These are phyloP conservation scores for Serendipita sp. DNA, from an alignment of 1,284 basidiomycete species.

Conservation along the genomic window DNA sequence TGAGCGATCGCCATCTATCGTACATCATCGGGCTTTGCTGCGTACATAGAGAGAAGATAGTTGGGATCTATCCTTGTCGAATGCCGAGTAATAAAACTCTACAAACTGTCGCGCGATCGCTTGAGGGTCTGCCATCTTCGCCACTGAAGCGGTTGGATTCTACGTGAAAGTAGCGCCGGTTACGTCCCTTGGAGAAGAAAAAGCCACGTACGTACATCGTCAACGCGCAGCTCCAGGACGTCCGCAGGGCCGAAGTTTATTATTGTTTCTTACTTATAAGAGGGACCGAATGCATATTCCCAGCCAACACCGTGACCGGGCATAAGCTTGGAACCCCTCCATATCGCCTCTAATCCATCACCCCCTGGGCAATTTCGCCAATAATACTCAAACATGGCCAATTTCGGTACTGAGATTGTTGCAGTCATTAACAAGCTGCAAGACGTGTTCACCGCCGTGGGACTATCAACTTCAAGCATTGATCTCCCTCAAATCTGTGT, in stretches of 20 bases:
- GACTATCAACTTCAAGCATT: slow-evolving; percentile 57
- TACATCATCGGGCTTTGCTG: slow-evolving; percentile 14
- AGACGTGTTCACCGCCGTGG: slow-evolving; percentile 73
- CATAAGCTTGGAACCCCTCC: no score
- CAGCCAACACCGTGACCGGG: no score
- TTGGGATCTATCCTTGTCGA: slow-evolving; percentile 43
- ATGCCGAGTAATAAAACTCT: slow-evolving; percentile 61
- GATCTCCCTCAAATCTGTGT: slow-evolving; percentile 81
- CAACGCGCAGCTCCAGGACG: background rate
- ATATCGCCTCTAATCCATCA: background rate
- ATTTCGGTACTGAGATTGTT: slow-evolving; percentile 66
- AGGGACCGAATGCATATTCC: no score
- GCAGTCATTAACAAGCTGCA: slow-evolving; percentile 69
- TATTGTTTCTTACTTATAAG: no score
- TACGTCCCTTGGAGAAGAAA: background rate
- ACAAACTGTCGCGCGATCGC: slow-evolving; percentile 51
- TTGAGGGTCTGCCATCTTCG: slow-evolving; percentile 57
- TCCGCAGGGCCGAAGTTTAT: background rate
- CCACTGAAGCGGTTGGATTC: background rate
- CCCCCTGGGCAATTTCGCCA: slow-evolving; percentile 1
- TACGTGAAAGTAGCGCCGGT: background rate
- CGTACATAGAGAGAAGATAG: slow-evolving; percentile 62
- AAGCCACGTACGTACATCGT: background rate
- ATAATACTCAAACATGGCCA: slow-evolving; percentile 20
- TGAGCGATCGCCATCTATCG: slow-evolving; percentile 16